phyloP scores from a whole-genome alignment of 2,329 filamentous ascomycete species.

The Aureobasidium sp. region DNA sequence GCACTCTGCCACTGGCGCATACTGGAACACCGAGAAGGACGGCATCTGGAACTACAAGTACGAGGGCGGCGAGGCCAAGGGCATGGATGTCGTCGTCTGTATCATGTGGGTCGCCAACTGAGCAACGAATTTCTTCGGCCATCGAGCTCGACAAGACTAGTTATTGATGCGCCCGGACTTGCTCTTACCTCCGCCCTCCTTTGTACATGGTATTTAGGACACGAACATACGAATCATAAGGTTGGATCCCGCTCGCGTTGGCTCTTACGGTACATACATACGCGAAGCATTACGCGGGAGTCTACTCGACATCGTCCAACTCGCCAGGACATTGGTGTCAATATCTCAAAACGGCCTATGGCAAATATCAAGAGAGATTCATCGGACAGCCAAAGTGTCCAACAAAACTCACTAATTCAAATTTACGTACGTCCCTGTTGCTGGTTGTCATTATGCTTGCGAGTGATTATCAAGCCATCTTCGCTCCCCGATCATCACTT shows the following conservation, averaged over 20 bases:
- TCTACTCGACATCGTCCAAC: neutral
- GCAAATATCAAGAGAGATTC: conserved; percentile 1
- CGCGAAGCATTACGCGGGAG: neutral
- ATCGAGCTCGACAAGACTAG: neutral
- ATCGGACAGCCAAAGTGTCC: neutral
- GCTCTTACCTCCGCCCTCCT: neutral
- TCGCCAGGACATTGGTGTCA: neutral
- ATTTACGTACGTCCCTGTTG: neutral
- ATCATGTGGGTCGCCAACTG: conserved; percentile 69
- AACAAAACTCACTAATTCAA: neutral
- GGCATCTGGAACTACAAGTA: conserved; percentile 88
- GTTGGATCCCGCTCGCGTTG: neutral
- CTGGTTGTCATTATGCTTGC: conserved; percentile 20
- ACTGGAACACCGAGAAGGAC: conserved; percentile 86
- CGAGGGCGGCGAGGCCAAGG: conserved; percentile 48
- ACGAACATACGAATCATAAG: conserved; percentile 2
- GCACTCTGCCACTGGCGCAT: conserved; percentile 78
- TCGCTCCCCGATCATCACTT: conserved; percentile 27
- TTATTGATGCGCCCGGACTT: neutral
- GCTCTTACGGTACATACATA: conserved; percentile 1
- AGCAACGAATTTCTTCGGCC: conserved; percentile 15
- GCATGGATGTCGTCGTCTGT: conserved; percentile 44
- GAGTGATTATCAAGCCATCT: neutral
- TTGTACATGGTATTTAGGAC: conserved; percentile 8
- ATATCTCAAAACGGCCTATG: neutral